Evolutionary conservation across 2,329 filamentous ascomycete genomes (phyloP), one percentile per base, ranked within the genome.

Genomic region (Fusarium sp.): DNA sequence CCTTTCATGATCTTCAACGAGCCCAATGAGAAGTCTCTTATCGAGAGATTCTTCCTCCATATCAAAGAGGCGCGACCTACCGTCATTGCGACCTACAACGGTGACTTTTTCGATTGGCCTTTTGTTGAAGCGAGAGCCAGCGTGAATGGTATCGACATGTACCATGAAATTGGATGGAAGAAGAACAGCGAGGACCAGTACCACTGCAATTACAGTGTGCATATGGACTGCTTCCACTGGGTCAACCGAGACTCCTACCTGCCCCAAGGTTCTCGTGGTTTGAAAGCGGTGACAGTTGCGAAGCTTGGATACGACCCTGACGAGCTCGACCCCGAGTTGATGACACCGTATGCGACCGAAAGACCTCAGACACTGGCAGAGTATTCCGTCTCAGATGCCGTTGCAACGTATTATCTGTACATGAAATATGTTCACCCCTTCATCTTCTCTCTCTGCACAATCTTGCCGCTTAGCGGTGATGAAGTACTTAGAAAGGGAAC

Each of bases 381-480:
- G 72, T 99, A 99, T 78, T 99, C 96, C 0, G 95, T 99, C 39
- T 99, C 96, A 70, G 96, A 99, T 82, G 96, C 96, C 9, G 95
- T 99, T 46, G 95, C 95, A 19, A 99, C 95, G 1, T 99, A 99
- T 75, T 99, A 99, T 73, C 80, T 99, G 61, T 99, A 99, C 83
- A 99, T 99, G 96, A 99, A 99, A 88, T 99, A 99, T 75, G 92
- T 99, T n/a, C 95, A 99, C 75, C 95, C 95, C 4, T 99, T 99
- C 80, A 95, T 99, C 74, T 99, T 99, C 82, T 98, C 96, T 1
- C 81, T 99, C 1, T 99, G 95, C 77, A 99, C 93, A 1, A 97
- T 99, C 78, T 82, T 99, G 73, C 95, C 95, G 0, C 83, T 99
- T 1, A 92, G 92, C 39, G 92, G 93, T 31, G 94, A 99, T 71